A percentile compares a stretch with the other conserved stretches of the same genome.
Evolutionary conservation across 495 filamentous ascomycete genomes (phyloP).

Genomic region (Trypethelium eluteriae): DNA sequence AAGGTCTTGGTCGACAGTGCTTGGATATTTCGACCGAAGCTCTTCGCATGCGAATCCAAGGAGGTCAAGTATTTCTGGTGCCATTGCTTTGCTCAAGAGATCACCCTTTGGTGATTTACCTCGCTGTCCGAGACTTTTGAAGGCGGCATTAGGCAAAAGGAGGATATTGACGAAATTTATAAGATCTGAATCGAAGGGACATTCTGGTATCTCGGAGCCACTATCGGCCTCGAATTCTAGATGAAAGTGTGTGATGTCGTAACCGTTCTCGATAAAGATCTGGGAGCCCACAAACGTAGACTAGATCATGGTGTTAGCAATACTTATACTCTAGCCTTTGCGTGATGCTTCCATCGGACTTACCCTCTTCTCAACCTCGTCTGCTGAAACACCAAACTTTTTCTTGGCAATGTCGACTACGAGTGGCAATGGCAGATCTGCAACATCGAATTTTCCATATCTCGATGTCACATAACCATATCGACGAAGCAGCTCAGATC

Average conservation of each 20-base stretch:
- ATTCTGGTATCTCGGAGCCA: slow-evolving; percentile 25
- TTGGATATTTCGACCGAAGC: neutral
- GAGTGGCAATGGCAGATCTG: slow-evolving; percentile 57
- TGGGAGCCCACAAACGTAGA: slow-evolving; percentile 45
- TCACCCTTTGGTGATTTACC: slow-evolving; percentile 44
- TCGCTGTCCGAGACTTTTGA: slow-evolving; percentile 36
- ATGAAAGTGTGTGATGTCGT: slow-evolving; percentile 39
- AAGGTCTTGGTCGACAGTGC: neutral
- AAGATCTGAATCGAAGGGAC: slow-evolving; percentile 42
- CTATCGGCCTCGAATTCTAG: slow-evolving; percentile 19
- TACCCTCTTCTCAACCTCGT: slow-evolving; percentile 17
- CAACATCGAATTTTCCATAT: slow-evolving; percentile 72
- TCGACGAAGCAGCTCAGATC: slow-evolving; percentile 71
- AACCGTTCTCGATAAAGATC: slow-evolving; percentile 49
- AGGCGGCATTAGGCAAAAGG: slow-evolving; percentile 31
- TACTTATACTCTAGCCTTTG: slow-evolving; percentile 18
- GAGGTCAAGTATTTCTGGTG: neutral
- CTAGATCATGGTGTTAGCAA: slow-evolving; percentile 22
- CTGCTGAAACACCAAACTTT: slow-evolving; percentile 38
- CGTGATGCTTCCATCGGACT: slow-evolving; percentile 35
- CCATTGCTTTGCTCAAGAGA: slow-evolving; percentile 28
- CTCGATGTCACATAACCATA: slow-evolving; percentile 82
- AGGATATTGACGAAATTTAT: slow-evolving; percentile 44
- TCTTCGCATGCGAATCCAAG: neutral
- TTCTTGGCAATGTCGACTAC: slow-evolving; percentile 47